A percentile compares a stretch with the other conserved stretches of the same genome.
Evolutionary conservation across 2,329 filamentous ascomycete genomes (phyloP).

Genomic region (Fusarium sp.): DNA sequence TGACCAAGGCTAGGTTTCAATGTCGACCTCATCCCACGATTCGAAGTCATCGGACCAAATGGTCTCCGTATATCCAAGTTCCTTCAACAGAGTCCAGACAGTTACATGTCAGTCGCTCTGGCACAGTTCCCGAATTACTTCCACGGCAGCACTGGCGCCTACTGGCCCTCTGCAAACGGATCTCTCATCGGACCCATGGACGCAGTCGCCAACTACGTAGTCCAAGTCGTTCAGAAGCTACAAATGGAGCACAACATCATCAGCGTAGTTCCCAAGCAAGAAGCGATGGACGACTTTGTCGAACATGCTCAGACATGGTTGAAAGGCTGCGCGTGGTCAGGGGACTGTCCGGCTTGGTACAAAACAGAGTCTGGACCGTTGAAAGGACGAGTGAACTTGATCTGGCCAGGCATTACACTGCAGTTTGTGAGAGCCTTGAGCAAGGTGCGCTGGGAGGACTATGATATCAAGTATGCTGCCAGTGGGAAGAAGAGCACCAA

Average conservation of each 20-base stretch:
- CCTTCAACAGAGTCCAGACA: background rate
- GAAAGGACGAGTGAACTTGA: background rate
- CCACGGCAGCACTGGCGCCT: background rate
- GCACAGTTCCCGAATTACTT: background rate
- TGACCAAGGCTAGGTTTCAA: accelerated
- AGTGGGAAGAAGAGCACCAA: background rate
- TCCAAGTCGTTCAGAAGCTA: background rate
- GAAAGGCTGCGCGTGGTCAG: background rate
- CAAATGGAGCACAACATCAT: background rate
- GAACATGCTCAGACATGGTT: background rate
- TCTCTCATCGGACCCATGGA: background rate
- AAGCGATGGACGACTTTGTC: background rate
- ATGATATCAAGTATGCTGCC: background rate
- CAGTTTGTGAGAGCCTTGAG: background rate
- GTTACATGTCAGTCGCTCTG: background rate
- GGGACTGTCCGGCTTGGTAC: background rate
- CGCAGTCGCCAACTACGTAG: background rate
- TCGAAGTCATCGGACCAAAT: background rate
- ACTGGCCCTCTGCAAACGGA: background rate
- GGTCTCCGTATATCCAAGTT: background rate
- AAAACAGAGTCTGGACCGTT: background rate
- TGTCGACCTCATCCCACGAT: background rate
- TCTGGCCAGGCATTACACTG: background rate
- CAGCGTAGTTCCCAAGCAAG: background rate
- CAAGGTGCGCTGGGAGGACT: background rate